These are phyloP conservation scores for Epichloe bromicola DNA, from an alignment of 2,329 filamentous ascomycete species.

Conservation along the genomic window DNA sequence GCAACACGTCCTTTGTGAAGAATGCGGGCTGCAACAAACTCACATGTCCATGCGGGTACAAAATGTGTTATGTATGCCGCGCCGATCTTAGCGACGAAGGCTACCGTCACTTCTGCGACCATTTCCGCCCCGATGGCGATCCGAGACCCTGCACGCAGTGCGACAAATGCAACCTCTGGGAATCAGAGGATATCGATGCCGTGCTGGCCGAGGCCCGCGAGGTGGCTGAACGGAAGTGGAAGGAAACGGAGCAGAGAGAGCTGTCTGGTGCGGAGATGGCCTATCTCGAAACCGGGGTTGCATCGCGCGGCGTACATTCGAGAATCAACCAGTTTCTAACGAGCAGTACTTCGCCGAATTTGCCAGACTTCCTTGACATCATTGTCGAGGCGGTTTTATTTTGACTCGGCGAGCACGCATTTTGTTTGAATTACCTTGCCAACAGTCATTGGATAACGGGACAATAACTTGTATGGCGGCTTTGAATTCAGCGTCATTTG, in stretches of 20 bases:
- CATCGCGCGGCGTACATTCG: slow-evolving; percentile 12
- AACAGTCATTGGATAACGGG: neutral
- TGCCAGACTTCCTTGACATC: slow-evolving; percentile 32
- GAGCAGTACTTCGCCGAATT: slow-evolving; percentile 22
- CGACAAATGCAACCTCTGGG: slow-evolving; percentile 66
- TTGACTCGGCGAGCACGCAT: neutral
- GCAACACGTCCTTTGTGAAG: slow-evolving; percentile 87
- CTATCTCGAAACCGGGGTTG: slow-evolving; percentile 43
- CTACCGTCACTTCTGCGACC: slow-evolving; percentile 91
- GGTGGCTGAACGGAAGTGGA: slow-evolving; percentile 61
- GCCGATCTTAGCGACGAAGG: slow-evolving; percentile 61
- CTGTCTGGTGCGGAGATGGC: slow-evolving; percentile 41
- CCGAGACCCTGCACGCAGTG: slow-evolving; percentile 62
- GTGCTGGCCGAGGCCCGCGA: slow-evolving; percentile 56
- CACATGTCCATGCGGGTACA: slow-evolving; percentile 88
- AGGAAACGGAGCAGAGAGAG: slow-evolving; percentile 46
- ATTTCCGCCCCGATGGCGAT: slow-evolving; percentile 75
- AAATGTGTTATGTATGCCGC: slow-evolving; percentile 96
- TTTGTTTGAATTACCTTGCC: neutral
- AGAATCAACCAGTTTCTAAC: slow-evolving; percentile 21
- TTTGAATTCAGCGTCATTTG: neutral
- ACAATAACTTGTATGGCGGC: neutral
- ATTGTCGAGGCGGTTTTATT: slow-evolving; percentile 23
- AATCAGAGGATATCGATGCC: slow-evolving; percentile 59
- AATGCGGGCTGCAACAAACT: slow-evolving; percentile 92